Evolutionary conservation across 805 yeast species (phyloP).

Genomic region (Suhomyces emberorum): DNA sequence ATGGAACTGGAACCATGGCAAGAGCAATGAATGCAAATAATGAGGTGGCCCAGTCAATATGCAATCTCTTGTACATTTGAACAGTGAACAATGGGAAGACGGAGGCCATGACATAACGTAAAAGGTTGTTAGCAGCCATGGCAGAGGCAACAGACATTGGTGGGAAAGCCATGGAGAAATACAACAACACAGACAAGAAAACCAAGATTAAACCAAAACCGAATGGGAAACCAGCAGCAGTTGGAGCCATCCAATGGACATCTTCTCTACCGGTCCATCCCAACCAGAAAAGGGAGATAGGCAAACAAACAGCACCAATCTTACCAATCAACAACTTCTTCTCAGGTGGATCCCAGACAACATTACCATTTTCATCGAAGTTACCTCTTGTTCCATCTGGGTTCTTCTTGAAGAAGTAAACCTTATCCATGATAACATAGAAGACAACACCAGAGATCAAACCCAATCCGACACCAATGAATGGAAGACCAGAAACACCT

Average conservation of each 20-base stretch:
- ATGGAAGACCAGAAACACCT: conserved; percentile 67
- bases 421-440: conserved; percentile 49
- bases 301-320: conserved; percentile 64
- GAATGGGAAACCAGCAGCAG: conserved; percentile 72
- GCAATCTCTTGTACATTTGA: conserved; percentile 74
- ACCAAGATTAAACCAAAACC: conserved; percentile 73
- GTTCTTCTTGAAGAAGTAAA: conserved; percentile 50
- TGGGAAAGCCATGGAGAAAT: conserved; percentile 70
- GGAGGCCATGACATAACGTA: conserved; percentile 71
- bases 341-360: conserved; percentile 58
- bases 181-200: conserved; percentile 66
- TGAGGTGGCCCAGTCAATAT: conserved; percentile 78
- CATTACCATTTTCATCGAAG: conserved; percentile 56
- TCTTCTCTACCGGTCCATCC: conserved; percentile 66
- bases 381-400: conserved; percentile 58
- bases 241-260: conserved; percentile 77
- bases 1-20: conserved; percentile 72
- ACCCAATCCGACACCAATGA: conserved; percentile 71
- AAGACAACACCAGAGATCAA: conserved; percentile 51
- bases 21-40: conserved; percentile 63
- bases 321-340: conserved; percentile 56
- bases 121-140: conserved; percentile 79
- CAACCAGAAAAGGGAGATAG: conserved; percentile 72
- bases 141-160: conserved; percentile 82
- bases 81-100: conserved; percentile 82